A percentile compares a stretch with the other conserved stretches of the same genome.
Evolutionary conservation across 1,139 yeast species (phyloP).

Genomic region (Kurtzmaniella quercitrusa): DNA sequence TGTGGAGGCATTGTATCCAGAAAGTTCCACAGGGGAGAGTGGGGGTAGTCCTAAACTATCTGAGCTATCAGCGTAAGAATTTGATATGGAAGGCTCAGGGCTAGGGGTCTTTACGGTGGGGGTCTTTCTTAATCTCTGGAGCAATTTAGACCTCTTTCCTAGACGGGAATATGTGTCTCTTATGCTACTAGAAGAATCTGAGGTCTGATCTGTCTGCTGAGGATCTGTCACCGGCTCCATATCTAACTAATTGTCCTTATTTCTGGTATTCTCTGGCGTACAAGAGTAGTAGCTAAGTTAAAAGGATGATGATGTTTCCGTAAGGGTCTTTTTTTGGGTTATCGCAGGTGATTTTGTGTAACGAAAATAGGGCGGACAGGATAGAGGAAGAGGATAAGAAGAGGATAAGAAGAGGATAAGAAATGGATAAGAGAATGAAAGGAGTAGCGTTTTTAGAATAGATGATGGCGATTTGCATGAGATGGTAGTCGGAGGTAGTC

Average conservation of each 20-base stretch:
- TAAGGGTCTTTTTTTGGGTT: not conserved
- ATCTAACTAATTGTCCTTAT: not conserved
- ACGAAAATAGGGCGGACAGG: too few relatives aligned
- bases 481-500: too few relatives aligned
- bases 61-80: not conserved
- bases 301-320: not conserved
- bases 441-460: too few relatives aligned
- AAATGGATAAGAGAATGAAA: not conserved
- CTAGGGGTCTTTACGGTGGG: not conserved
- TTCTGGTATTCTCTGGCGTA: not conserved
- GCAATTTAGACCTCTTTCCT: constrained; percentile 4
- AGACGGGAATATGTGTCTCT: constrained; percentile 7
- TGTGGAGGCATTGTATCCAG: constrained; percentile 58
- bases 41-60: constrained; percentile 23
- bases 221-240: not conserved
- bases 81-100: not conserved
- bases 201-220: not conserved
- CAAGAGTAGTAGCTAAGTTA: not conserved
- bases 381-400: too few relatives aligned
- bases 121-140: constrained; percentile 3
- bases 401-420: too few relatives aligned
- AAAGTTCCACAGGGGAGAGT: constrained; percentile 25
- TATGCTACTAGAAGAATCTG: constrained; percentile 1
- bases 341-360: not conserved
- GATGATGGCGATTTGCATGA: too few relatives aligned